Evolutionary conservation across 192 early-diverging fungal species (phyloP).

Genomic region (Chytriomyces confervae): DNA sequence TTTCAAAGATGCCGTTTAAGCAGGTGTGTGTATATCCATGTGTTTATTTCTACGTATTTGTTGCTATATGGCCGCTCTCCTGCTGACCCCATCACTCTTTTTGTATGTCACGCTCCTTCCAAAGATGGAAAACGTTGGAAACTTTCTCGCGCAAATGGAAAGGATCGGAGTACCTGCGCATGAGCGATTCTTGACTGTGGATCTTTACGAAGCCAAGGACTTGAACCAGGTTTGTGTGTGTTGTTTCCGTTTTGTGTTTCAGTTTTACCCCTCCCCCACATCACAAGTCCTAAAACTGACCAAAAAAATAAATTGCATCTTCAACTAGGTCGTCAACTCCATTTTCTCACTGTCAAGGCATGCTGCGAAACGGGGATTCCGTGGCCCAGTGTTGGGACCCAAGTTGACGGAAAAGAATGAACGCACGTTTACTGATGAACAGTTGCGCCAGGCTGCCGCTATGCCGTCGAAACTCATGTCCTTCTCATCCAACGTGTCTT

Average conservation of each 20-base stretch:
- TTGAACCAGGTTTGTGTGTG: conserved; percentile 52
- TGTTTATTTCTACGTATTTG: not conserved
- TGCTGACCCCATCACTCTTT: no score
- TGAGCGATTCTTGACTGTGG: conserved; percentile 77
- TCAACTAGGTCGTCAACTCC: conserved; percentile 56
- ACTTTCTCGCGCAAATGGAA: conserved; percentile 38
- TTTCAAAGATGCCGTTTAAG: conserved; percentile 46
- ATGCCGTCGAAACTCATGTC: conserved; percentile 32
- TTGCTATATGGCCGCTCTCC: not conserved
- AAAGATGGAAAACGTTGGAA: conserved; percentile 47
- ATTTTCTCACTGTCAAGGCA: conserved; percentile 73
- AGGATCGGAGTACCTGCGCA: conserved; percentile 64
- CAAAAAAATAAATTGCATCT: no score
- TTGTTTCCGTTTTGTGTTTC: not conserved
- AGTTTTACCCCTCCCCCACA: no score
- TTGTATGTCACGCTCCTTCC: not conserved
- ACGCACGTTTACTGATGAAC: conserved; percentile 62
- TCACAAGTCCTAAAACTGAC: not conserved
- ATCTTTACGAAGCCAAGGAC: conserved; percentile 78
- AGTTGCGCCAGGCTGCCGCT: conserved; percentile 52
- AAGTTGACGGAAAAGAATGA: conserved; percentile 66
- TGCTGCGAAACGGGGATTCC: conserved; percentile 61
- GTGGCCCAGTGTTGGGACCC: conserved; percentile 59
- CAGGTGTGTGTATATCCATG: conserved; percentile 11
- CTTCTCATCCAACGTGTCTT: conserved; percentile 23